Evolutionary conservation across 441 rosid genomes (phyloP).

Genomic region (Adansonia madagascariensis): DNA sequence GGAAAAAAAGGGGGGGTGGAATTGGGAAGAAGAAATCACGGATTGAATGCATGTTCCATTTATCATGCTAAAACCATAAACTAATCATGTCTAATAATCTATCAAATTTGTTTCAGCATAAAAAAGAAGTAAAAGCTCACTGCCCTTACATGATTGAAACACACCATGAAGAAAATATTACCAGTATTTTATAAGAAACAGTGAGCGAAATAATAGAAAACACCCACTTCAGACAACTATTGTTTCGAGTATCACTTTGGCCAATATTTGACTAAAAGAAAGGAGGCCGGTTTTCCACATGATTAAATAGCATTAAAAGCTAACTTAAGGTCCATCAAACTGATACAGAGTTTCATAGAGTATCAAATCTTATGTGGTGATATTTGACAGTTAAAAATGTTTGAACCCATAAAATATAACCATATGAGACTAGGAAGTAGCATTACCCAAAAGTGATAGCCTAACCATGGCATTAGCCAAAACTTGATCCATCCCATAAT

Average conservation of each 20-base stretch:
- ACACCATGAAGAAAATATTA: not conserved
- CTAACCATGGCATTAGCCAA: conserved; percentile 97
- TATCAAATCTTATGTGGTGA: conserved; percentile 2
- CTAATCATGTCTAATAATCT: not conserved
- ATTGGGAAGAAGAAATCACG: not conserved
- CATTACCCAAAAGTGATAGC: conserved; percentile 95
- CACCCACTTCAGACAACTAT: not conserved
- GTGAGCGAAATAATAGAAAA: not conserved
- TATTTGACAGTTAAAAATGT: conserved; percentile 5
- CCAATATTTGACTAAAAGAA: not conserved
- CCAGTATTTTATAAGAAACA: not conserved
- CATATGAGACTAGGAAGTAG: conserved; percentile 16
- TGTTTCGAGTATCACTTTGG: not conserved
- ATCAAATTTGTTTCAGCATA: not conserved
- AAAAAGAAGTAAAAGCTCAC: not conserved
- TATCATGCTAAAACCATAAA: not conserved
- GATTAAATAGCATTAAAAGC: not conserved
- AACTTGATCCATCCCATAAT: conserved; percentile 83
- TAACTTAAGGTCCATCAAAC: not conserved
- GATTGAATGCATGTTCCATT: conserved; percentile 1
- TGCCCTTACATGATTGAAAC: not conserved
- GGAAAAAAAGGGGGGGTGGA: no score
- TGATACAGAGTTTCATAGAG: not conserved
- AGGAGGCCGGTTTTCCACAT: not conserved
- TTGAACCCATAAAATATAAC: conserved; percentile 14